Base-by-base conservation (phyloP, 345 rosid genomes). In the Xanthoceras sorbifolium region DNA sequence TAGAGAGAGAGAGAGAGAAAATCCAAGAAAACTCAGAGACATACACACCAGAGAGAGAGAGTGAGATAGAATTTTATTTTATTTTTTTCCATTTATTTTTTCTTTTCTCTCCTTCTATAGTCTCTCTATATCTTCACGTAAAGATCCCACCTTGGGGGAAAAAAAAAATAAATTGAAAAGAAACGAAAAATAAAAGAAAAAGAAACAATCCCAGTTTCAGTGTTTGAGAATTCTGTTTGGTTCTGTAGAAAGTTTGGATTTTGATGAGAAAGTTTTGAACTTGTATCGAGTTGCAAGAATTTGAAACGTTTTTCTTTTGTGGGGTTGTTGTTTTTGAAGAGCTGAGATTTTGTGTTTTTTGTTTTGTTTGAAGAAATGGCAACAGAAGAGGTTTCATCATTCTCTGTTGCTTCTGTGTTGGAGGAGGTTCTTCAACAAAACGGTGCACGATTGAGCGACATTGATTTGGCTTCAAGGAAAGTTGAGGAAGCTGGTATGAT, bases 401-500 rank as follows among this genome's bases (percentile, higher is more conserved):
- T 88, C 79, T 87, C 91, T 54, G 85, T 89, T 55, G 90, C 84
- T 63, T 91, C 98, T 36, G 76, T 91, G 66, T 90, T 96, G 34
- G 94, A 92, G 80, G 98, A 89, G 72, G 87, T 96, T 74, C 90
- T 96, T 80, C 87, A 85, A 67, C 90, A 93, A 64, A 88, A 92
- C 61, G 85, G 82, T 44, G 73, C 60, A 46, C 82, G 86, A 75
- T 72, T 81, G 63, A 74, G 74, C 54, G 90, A 86, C 38, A 75
- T 85, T 55, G 84, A 72, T 29, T 78, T 87, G 77, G 84, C 82
- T n/a, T 82, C 98, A 1, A 79, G 85, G 55, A 90, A 76, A 77
- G 82, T 81, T 0, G 97, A 92, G 36, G 98, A 96, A 85, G 84
- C 97, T 71, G 87, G 99, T 96, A 88, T 48, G 84, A 73, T 77